Evolutionary conservation across 148 eudicot species (phyloP), one percentile per base, ranked within the genome.

Genomic region (Chenopodium formosanum): DNA sequence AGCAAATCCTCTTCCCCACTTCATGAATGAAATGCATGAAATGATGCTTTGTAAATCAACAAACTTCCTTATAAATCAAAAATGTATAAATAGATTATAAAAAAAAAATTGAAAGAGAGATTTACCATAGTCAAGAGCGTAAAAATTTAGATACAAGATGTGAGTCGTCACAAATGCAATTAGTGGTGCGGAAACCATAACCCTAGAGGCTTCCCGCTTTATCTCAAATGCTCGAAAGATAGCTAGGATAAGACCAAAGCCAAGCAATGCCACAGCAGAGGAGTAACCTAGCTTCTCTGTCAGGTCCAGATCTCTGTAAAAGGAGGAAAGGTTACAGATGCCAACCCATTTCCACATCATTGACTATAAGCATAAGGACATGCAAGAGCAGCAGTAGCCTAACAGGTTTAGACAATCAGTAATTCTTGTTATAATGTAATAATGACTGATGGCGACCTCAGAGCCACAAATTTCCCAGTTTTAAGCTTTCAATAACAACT

Each of bases 171-270:
- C 87, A 73, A 92, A 89, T 12, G 93, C 98, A 62, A 94, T 72
- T 74, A 92, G 70, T 6, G 98, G 98, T 63, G 98, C 98, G 69
- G 93, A 82, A 80, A 91, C 83, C 93, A 91, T 94, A 67, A 92
- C 94, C 87, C 94, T 90, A 66, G 89, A 79, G 83, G 92, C 93
- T 87, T 94, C 98, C 63, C 60, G 80, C 83, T 86, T 89, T 40
- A 94, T 83, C 73, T 82, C 86, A 87, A 94, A 94, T 77, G 86
- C 82, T 83, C 98, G 84, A 46, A 91, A 62, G 77, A 91, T 84
- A 52, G 97, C 86, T 78, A 92, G 31, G 76, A 94, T 77, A 74
- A 94, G 91, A 86, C 92, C 90, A 88, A 85, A 92, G n/a, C 98
- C 98, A 82, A 88, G 87, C 48, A 92, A 84, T 62, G 94, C 97